Evolutionary conservation across 2,329 filamentous ascomycete genomes (phyloP).

Genomic region (Colletotrichum sp.): DNA sequence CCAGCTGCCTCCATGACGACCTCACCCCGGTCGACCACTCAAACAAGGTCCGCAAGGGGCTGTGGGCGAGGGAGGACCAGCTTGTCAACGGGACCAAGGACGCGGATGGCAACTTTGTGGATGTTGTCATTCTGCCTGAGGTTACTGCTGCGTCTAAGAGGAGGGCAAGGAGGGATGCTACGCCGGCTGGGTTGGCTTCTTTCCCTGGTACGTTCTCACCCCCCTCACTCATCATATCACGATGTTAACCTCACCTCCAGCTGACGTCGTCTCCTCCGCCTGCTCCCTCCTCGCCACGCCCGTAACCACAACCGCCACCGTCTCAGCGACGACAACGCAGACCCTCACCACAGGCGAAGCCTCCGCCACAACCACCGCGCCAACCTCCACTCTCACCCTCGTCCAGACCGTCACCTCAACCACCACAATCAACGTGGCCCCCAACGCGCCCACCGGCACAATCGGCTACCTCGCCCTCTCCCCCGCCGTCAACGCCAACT

Average conservation of each 20-base stretch:
- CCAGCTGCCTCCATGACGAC: not conserved
- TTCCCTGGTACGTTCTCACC: not conserved
- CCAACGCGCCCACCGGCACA: not conserved
- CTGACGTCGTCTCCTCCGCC: not conserved
- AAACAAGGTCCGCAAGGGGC: fast-evolving
- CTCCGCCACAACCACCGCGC: not conserved
- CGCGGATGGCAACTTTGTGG: not conserved
- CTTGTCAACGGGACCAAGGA: not conserved
- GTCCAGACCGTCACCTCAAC: not conserved
- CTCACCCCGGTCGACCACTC: not conserved
- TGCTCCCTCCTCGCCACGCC: not conserved
- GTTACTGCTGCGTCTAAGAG: not conserved
- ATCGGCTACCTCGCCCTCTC: not conserved
- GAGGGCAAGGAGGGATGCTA: not conserved
- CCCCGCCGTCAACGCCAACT: not conserved
- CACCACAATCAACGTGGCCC: not conserved
- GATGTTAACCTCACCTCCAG: not conserved
- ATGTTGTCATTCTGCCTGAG: not conserved
- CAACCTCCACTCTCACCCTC: not conserved
- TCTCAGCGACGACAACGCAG: not conserved
- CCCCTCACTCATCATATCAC: not conserved
- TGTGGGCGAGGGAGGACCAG: not conserved
- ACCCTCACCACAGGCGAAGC: not conserved
- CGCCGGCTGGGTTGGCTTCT: not conserved
- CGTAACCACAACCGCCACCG: not conserved